Percentiles rank a stretch among this genome's conserved stretches.
Evolutionary conservation across 2,329 filamentous ascomycete genomes (phyloP).

Genomic region (Ophiostoma montium): DNA sequence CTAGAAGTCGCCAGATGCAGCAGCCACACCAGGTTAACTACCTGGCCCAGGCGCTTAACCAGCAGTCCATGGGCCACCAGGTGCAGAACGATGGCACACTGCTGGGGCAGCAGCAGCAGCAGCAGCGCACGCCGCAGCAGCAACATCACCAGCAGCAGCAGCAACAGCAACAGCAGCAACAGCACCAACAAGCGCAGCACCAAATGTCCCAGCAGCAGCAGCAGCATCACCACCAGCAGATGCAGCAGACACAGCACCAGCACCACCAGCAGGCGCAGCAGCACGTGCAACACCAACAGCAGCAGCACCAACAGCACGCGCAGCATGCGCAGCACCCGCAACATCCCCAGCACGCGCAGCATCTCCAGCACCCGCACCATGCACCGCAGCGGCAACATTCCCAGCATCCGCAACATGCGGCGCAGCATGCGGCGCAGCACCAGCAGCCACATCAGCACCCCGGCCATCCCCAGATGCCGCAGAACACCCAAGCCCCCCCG

Average conservation of each 20-base stretch:
- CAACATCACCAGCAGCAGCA: constrained; percentile 13
- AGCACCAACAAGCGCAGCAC: constrained; percentile 8
- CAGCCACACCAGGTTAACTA: constrained; percentile 21
- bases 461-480: constrained; percentile 9
- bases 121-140: no score
- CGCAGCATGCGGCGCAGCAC: constrained; percentile 11
- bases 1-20: constrained; percentile 32
- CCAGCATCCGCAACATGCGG: constrained; percentile 17
- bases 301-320: constrained; percentile 6
- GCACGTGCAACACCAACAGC: constrained; percentile 10
- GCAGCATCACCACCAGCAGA: constrained; percentile 14
- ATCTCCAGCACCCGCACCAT: constrained; percentile 19
- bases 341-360: constrained; percentile 10
- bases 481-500: constrained; percentile 12
- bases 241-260: constrained; percentile 6
- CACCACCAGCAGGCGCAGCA: constrained; percentile 7
- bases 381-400: constrained; percentile 8
- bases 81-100: constrained; percentile 18
- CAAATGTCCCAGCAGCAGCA: constrained; percentile 11
- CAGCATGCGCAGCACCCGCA: constrained; percentile 11
- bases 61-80: constrained; percentile 20
- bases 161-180: constrained; percentile 5
- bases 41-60: constrained; percentile 23
- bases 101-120: constrained; percentile 19
- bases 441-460: constrained; percentile 13